Conservation (phyloP, 768 basidiomycete species). For the Holtermannia corniformis region DNA sequence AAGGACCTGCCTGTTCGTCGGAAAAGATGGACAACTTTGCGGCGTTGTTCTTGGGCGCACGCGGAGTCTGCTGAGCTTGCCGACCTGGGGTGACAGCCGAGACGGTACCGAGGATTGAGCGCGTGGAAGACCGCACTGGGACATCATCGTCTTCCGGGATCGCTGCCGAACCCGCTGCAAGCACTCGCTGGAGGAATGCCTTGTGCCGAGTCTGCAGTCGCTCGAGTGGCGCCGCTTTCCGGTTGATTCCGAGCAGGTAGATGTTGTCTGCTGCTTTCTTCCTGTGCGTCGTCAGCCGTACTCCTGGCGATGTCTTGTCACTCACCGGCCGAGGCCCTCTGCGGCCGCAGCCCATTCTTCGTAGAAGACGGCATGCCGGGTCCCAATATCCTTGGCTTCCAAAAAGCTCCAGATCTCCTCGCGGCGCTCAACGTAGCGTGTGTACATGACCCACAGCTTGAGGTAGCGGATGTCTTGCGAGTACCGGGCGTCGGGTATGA, state of each 20-base stretch:
- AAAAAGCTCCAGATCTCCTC: constrained; percentile 75
- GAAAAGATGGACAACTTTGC: constrained; percentile 40
- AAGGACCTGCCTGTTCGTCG: constrained; percentile 22
- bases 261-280: constrained; percentile 66
- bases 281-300: constrained; percentile 44
- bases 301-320: constrained; percentile 10
- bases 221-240: constrained; percentile 70
- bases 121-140: constrained; percentile 15
- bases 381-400: constrained; percentile 81
- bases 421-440: constrained; percentile 64
- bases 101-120: constrained; percentile 28
- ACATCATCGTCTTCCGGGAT: constrained; percentile 28
- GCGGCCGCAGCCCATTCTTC: constrained; percentile 80
- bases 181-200: constrained; percentile 59
- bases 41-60: constrained; percentile 24
- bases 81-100: constrained; percentile 41
- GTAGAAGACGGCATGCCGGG: constrained; percentile 67
- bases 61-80: constrained; percentile 22
- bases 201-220: constrained; percentile 70
- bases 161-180: constrained; percentile 42
- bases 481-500: constrained; percentile 74
- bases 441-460: constrained; percentile 82
- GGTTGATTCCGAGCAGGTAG: constrained; percentile 71
- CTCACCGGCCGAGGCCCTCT: constrained; percentile 69
- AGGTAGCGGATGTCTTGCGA: constrained; percentile 75